Evolutionary conservation across 805 yeast genomes (phyloP).

Genomic region (Sporopachydermia lactativora): DNA sequence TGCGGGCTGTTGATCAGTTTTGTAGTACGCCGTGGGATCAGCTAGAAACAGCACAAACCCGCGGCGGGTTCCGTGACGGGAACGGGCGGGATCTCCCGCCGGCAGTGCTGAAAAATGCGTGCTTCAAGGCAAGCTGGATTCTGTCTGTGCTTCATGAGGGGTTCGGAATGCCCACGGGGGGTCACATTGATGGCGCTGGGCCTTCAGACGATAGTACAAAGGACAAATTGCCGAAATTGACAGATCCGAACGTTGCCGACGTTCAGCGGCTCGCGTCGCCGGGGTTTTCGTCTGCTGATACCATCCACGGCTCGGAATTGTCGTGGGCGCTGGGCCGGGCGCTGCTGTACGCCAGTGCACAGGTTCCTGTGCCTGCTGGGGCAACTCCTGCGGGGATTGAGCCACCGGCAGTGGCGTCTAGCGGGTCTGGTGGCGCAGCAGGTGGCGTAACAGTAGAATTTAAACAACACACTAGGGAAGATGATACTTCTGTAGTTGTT

Average conservation of each 20-base stretch:
- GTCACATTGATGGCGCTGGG: conserved; percentile 27
- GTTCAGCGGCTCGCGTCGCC: conserved; percentile 19
- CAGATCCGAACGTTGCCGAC: conserved; percentile 17
- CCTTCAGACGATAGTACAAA: conserved; percentile 14
- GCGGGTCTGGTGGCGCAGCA: not conserved
- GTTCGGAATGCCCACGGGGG: conserved; percentile 68
- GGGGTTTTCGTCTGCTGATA: conserved; percentile 72
- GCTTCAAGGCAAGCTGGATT: conserved; percentile 95
- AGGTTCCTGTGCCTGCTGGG: conserved; percentile 24
- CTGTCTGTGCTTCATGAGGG: conserved; percentile 84
- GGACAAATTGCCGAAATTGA: conserved; percentile 12
- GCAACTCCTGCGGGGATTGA: conserved; percentile 1
- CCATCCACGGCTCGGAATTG: conserved; percentile 70
- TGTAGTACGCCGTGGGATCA: conserved; percentile 67
- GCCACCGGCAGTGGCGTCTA: too few species aligned
- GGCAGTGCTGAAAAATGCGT: conserved; percentile 54
- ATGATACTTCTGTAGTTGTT: not conserved
- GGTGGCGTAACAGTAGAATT: not conserved
- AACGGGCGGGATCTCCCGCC: conserved; percentile 34
- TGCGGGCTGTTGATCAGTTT: conserved; percentile 48
- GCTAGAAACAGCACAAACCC: conserved; percentile 29
- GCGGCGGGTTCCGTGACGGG: conserved; percentile 35
- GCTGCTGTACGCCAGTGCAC: conserved; percentile 66
- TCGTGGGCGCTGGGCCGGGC: conserved; percentile 95
- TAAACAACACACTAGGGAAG: not conserved